phyloP scores from a whole-genome alignment of 768 basidiomycete species.

The Russula brevipes region DNA sequence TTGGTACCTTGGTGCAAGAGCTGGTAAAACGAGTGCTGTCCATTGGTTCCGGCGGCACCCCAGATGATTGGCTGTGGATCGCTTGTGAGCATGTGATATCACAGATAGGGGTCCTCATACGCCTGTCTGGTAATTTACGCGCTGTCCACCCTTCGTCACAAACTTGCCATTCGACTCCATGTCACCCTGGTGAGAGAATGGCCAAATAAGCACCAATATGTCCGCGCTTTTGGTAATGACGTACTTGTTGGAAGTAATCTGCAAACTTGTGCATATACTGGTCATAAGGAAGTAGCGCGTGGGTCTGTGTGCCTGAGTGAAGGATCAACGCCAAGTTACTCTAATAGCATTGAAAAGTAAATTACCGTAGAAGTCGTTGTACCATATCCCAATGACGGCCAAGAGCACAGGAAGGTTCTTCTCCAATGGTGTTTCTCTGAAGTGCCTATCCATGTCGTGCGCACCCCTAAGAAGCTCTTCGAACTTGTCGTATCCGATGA shows the following conservation, averaged over 20 bases:
- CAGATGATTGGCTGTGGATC: constrained; percentile 84
- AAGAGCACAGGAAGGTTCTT: constrained; percentile 88
- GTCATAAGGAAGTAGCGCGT: constrained; percentile 93
- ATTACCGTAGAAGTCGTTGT: constrained; percentile 92
- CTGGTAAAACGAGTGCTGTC: constrained; percentile 99
- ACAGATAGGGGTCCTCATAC: constrained; percentile 41
- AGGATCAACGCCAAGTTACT: neutral
- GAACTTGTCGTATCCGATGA: constrained; percentile 93
- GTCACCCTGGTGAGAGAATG: constrained; percentile 55
- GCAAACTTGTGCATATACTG: constrained; percentile 99
- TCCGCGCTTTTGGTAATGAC: neutral
- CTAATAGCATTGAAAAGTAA: neutral
- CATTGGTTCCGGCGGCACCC: constrained; percentile 98
- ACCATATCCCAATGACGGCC: constrained; percentile 92
- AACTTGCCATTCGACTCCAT: constrained; percentile 99
- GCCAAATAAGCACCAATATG: neutral
- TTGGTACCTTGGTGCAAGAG: constrained; percentile 93
- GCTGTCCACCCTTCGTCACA: constrained; percentile 88
- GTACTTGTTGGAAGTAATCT: constrained; percentile 96
- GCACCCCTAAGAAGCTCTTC: constrained; percentile 85
- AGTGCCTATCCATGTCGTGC: constrained; percentile 97
- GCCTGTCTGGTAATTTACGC: constrained; percentile 94
- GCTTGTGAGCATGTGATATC: constrained; percentile 6
- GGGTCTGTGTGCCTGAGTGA: constrained; percentile 76
- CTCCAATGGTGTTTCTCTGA: constrained; percentile 82